phyloP scores from a whole-genome alignment of 2,329 filamentous ascomycete genomes.

The Pseudophaeomoniella oleicola region DNA sequence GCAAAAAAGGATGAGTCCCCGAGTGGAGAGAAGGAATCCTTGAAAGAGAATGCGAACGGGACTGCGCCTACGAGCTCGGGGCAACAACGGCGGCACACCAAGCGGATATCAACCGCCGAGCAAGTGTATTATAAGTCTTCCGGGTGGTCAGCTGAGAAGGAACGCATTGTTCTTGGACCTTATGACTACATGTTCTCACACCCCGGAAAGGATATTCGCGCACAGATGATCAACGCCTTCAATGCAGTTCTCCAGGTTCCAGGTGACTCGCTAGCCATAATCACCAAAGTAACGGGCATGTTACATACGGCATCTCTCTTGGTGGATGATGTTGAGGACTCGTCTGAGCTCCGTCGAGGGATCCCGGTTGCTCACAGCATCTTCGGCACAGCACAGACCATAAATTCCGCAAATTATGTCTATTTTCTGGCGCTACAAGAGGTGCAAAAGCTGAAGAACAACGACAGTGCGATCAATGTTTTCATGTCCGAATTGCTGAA shows the following conservation, averaged over 20 bases:
- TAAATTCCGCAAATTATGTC: conserved; percentile 36
- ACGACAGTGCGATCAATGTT: conserved; percentile 23
- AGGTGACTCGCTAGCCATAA: conserved; percentile 22
- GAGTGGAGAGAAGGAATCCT: conserved; percentile 16
- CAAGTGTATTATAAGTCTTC: conserved; percentile 3
- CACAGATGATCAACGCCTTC: conserved; percentile 28
- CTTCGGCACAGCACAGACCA: conserved; percentile 35
- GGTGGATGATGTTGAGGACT: conserved; percentile 37
- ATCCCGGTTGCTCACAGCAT: conserved; percentile 33
- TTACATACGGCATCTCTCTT: conserved; percentile 30
- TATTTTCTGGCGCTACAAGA: conserved; percentile 31
- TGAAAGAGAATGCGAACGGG: conserved; percentile 22
- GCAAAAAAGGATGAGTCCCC: conserved; percentile 10
- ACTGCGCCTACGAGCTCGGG: conserved; percentile 6
- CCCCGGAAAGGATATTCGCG: conserved; percentile 30
- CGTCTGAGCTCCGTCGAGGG: conserved; percentile 31
- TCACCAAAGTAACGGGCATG: conserved; percentile 29
- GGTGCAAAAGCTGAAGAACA: conserved; percentile 24
- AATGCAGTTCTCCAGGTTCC: conserved; percentile 30
- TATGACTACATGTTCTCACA: conserved; percentile 30
- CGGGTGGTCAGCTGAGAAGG: conserved; percentile 18
- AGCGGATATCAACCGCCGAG: conserved; percentile 6
- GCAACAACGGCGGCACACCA: conserved; percentile 7
- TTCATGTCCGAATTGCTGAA: conserved; percentile 31
- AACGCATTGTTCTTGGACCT: conserved; percentile 26